phyloP scores from a whole-genome alignment of 176 grass and related monocot genomes.

The Saccharum officinarum region DNA sequence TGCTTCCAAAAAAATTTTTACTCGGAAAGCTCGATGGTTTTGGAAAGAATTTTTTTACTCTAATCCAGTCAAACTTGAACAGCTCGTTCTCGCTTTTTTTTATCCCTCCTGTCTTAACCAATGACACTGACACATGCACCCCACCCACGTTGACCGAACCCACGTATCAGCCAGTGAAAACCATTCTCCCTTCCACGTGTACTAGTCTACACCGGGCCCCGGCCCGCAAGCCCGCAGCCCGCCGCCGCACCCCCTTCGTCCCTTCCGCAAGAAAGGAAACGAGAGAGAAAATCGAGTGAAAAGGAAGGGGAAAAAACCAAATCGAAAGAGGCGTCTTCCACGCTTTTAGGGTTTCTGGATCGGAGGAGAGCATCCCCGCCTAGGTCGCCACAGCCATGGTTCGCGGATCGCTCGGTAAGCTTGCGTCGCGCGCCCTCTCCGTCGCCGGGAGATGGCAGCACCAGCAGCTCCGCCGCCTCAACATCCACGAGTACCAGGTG shows the following conservation, averaged over 20 bases:
- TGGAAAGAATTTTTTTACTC: too few relatives aligned
- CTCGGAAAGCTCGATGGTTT: too few relatives aligned
- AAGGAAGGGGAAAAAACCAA: not conserved
- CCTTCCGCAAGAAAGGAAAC: slow-evolving; percentile 47
- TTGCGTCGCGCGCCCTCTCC: slow-evolving; percentile 63
- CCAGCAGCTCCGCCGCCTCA: slow-evolving; percentile 98
- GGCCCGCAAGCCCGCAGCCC: not conserved
- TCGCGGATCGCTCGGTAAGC: slow-evolving; percentile 72
- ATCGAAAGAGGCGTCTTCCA: slow-evolving; percentile 29
- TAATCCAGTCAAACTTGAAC: too few relatives aligned
- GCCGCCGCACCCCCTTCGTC: not conserved
- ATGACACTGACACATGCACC: too few relatives aligned
- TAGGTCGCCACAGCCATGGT: slow-evolving; percentile 57
- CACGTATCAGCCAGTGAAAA: not conserved
- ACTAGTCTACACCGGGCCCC: not conserved
- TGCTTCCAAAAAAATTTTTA: too few relatives aligned
- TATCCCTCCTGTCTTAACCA: too few relatives aligned
- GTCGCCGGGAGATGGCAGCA: slow-evolving; percentile 92
- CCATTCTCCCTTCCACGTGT: not conserved
- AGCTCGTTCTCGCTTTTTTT: too few relatives aligned
- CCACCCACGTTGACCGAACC: too few relatives aligned
- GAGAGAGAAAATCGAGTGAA: not conserved
- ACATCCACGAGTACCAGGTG: slow-evolving; percentile 99
- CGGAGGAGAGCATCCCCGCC: slow-evolving; percentile 27
- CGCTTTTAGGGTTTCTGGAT: slow-evolving; percentile 48